Conservation (phyloP, 139 green algal species). For the Haematococcus lacustris region DNA sequence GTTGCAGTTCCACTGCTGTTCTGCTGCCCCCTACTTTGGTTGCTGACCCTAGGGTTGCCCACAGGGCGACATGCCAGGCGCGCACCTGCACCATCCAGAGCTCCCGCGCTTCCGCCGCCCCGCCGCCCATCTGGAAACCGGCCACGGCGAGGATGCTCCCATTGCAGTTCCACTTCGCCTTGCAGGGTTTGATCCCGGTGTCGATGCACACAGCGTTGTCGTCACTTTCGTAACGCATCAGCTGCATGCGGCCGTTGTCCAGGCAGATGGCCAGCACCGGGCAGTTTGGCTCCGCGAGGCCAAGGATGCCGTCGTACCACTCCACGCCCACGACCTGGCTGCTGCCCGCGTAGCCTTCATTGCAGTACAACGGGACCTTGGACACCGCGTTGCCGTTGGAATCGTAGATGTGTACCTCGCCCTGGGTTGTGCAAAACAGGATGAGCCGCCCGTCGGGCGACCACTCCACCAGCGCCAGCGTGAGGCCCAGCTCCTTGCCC, state of each 20-base stretch:
- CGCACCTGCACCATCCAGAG: constrained; percentile 45
- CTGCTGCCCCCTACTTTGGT: too few relatives aligned
- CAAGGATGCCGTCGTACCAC: constrained; percentile 67
- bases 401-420: constrained; percentile 72
- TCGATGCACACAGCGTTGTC: constrained; percentile 50
- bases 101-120: constrained; percentile 19
- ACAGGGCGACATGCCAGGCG: too few relatives aligned
- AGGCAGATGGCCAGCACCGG: constrained; percentile 60
- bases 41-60: too few relatives aligned
- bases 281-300: constrained; percentile 53
- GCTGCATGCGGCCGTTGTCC: constrained; percentile 67
- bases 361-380: constrained; percentile 62
- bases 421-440: constrained; percentile 50
- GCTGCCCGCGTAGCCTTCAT: constrained; percentile 44
- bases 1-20: too few relatives aligned
- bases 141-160: constrained; percentile 59
- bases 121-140: constrained; percentile 38
- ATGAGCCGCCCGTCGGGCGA: constrained; percentile 57
- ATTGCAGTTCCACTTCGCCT: constrained; percentile 62
- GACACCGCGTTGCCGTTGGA: constrained; percentile 63
- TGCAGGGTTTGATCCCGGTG: constrained; percentile 51
- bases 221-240: constrained; percentile 40
- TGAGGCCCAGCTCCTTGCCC: constrained; percentile 56
- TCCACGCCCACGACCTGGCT: constrained; percentile 57
- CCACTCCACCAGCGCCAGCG: constrained; percentile 66